Evolutionary conservation across 2,329 filamentous ascomycete species (phyloP), one percentile per base, ranked within the genome.

Genomic region (Trichoderma sp.): DNA sequence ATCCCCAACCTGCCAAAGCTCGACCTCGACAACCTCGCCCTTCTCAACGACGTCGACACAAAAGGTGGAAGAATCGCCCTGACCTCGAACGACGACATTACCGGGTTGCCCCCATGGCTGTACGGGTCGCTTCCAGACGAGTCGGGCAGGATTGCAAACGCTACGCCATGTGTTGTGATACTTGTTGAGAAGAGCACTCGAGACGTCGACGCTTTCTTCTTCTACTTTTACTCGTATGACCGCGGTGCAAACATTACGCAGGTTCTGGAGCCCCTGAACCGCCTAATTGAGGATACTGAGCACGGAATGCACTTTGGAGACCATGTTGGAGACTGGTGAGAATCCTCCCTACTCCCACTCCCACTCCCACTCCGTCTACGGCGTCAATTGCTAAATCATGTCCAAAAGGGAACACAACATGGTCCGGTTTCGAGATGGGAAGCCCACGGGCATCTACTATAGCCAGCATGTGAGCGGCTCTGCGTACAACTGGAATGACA

Each of bases 181-280:
- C 53, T 68, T 1, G 65, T 68, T 15, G 53, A 68, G 14, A 34
- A 28, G 26, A 68, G 53, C 2, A 3, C 65, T 21, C 34, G 34
- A 24, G 34, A 60, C 6, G 34, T 68, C 5, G 53, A 68, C 7
- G 65, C 65, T 12, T 68, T 68, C 24, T 68, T 43, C 15, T 68
- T 68, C 53, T 68, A 68, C 24, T 68, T 68, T 21, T 68, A 68
- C 14, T 68, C 65, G 1, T 68, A 68, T n/a, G 53, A 68, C 43
- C 53, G 53, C 30, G 65, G 65, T 18, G 65, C 53, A 30, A 68
- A 68, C 57, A 60, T 68, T 32, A 58, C 65, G 24, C 65, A 68
- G 18, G 65, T 68, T 6, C 26, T 68, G 53, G 53, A 68, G n/a
- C 65, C 65, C 39, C 53, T 68, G 1, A 58, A 68, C n/a, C 65